Evolutionary conservation across 139 green algal genomes (phyloP).

Genomic region (Coelastrella sp.): DNA sequence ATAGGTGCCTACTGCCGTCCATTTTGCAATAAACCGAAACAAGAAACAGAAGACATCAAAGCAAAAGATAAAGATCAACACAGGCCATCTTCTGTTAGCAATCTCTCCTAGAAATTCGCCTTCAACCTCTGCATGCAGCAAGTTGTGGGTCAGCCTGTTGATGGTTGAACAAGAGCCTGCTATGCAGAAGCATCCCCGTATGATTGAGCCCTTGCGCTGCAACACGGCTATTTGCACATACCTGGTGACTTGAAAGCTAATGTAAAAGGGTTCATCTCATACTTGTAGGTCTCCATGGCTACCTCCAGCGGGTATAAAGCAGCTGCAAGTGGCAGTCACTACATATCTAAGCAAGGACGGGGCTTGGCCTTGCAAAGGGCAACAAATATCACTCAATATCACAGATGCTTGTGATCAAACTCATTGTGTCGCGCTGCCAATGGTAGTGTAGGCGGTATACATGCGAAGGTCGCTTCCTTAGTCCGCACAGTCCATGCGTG

Average conservation of each 20-base stretch:
- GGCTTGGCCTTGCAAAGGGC: too few relatives aligned
- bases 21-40: conserved; percentile 59
- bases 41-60: conserved; percentile 77
- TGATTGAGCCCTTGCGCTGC: too few relatives aligned
- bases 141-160: not conserved
- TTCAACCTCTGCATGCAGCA: conserved; percentile 20
- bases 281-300: conserved; percentile 8
- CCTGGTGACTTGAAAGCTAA: conserved; percentile 49
- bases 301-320: too few relatives aligned
- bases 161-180: not conserved
- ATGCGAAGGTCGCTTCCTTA: too few relatives aligned
- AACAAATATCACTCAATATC: too few relatives aligned
- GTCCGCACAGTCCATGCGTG: too few relatives aligned
- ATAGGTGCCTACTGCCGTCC: not conserved
- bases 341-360: too few relatives aligned
- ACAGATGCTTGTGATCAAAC: too few relatives aligned
- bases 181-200: too few relatives aligned
- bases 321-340: not conserved
- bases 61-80: conserved; percentile 74
- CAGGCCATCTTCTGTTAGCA: conserved; percentile 64
- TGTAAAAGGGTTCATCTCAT: conserved; percentile 47
- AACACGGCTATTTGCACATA: not conserved
- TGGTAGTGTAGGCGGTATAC: not conserved
- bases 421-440: not conserved
- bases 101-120: conserved; percentile 50